Percentiles rank a stretch among this genome's conserved stretches.
Conservation (phyloP, 2,329 filamentous ascomycete species). For the Talaromyces pinophilus region DNA sequence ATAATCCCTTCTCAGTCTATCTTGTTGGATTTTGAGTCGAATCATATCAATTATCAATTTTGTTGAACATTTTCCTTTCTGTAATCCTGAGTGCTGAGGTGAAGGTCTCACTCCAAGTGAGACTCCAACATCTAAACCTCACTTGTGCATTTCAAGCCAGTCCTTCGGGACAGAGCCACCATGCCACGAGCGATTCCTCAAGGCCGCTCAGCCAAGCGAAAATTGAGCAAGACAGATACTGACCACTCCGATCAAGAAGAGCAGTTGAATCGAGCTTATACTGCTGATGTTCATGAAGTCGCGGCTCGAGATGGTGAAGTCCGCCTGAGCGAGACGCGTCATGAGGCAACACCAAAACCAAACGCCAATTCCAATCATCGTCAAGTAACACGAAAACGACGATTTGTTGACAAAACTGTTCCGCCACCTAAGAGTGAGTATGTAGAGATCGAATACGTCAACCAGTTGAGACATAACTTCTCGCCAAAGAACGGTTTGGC, state of each 20-base stretch:
- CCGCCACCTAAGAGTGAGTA: not conserved
- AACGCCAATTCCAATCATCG: not conserved
- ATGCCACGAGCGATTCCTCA: not conserved
- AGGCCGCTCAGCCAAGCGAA: conserved; percentile 4
- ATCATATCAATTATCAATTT: not conserved
- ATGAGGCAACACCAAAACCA: not conserved
- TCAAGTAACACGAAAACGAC: conserved; percentile 5
- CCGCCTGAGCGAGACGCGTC: not conserved
- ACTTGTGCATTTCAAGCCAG: not conserved
- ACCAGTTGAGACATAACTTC: conserved; percentile 18
- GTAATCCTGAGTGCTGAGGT: not conserved
- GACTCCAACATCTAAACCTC: not conserved
- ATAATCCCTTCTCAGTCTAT: not conserved
- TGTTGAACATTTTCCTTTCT: not conserved
- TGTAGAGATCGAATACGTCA: conserved; percentile 20
- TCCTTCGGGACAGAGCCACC: not conserved
- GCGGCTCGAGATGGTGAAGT: not conserved
- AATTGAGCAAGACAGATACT: not conserved
- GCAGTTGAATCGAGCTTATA: not conserved
- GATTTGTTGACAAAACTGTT: not conserved
- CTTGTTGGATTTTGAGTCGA: not conserved
- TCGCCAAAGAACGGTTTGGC: conserved; percentile 31
- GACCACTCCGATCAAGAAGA: not conserved
- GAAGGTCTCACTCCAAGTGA: not conserved
- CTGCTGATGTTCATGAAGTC: not conserved